Evolutionary conservation across 345 rosid genomes (phyloP).

Genomic region (Sonneratia alba): DNA sequence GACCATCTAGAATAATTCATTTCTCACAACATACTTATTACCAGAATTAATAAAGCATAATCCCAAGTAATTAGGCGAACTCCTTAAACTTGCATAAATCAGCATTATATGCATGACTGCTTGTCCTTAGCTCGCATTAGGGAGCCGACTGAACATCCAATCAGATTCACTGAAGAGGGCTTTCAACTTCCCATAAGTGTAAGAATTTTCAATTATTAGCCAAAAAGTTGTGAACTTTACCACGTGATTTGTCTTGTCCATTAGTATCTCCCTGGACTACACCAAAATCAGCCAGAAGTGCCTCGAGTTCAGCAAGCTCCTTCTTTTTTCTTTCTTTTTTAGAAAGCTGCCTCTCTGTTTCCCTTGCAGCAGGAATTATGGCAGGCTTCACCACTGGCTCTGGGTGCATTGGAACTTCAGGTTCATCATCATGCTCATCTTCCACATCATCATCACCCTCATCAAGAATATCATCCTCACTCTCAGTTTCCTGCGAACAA

Average conservation of each 20-base stretch:
- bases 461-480: constrained; percentile 68
- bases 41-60: neutral
- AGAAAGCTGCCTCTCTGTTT: constrained; percentile 80
- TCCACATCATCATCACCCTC: constrained; percentile 79
- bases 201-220: neutral
- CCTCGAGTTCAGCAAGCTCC: constrained; percentile 89
- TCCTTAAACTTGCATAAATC: neutral
- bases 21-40: neutral
- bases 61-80: neutral
- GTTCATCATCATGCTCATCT: constrained; percentile 60
- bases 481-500: constrained; percentile 61
- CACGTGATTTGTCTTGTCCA: constrained; percentile 29
- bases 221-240: constrained; percentile 3
- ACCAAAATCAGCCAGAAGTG: constrained; percentile 72
- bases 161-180: neutral
- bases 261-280: constrained; percentile 36
- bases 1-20: neutral
- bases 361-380: constrained; percentile 45
- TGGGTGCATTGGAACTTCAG: constrained; percentile 28
- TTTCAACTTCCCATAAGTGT: neutral
- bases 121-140: neutral
- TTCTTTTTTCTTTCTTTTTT: constrained; percentile 85
- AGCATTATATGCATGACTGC: neutral
- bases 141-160: neutral
- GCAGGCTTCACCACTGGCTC: constrained; percentile 46